phyloP scores from a whole-genome alignment of 2,329 filamentous ascomycete genomes.

The Arthrocladium fulminans region DNA sequence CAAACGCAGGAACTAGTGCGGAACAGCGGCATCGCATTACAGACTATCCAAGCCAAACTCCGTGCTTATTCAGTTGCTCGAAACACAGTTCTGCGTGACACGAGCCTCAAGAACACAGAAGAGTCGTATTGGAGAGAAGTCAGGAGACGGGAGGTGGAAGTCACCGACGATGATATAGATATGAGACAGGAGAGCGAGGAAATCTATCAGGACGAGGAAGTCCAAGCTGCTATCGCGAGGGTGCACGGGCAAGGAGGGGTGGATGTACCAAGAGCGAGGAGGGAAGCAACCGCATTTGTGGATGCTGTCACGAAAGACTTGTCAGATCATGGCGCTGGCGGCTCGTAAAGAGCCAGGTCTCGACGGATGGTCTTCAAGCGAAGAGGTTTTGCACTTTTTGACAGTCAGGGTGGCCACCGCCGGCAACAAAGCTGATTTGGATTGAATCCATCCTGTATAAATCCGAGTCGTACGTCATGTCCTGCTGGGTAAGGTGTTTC shows the following conservation, averaged over 20 bases:
- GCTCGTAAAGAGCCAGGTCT: too few species aligned
- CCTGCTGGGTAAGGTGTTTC: too few species aligned
- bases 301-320: constrained; percentile 34
- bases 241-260: constrained; percentile 51
- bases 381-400: too few species aligned
- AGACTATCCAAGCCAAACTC: constrained; percentile 55
- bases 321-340: too few species aligned
- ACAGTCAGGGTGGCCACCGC: too few species aligned
- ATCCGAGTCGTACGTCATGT: too few species aligned
- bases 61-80: constrained; percentile 65
- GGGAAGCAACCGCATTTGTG: constrained; percentile 37
- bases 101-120: constrained; percentile 55
- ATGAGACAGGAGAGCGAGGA: constrained; percentile 60
- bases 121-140: constrained; percentile 63
- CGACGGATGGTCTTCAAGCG: too few species aligned
- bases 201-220: constrained; percentile 62
- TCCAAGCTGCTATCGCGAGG: constrained; percentile 56
- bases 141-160: constrained; percentile 54
- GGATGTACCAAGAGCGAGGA: constrained; percentile 34
- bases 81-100: constrained; percentile 71
- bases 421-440: too few species aligned
- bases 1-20: constrained; percentile 28
- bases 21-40: constrained; percentile 46
- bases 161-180: constrained; percentile 46
- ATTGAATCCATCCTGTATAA: too few species aligned